Percentiles rank a stretch among this genome's conserved stretches.
Conservation (phyloP, 768 basidiomycete genomes). For the Royoungia palumana region DNA sequence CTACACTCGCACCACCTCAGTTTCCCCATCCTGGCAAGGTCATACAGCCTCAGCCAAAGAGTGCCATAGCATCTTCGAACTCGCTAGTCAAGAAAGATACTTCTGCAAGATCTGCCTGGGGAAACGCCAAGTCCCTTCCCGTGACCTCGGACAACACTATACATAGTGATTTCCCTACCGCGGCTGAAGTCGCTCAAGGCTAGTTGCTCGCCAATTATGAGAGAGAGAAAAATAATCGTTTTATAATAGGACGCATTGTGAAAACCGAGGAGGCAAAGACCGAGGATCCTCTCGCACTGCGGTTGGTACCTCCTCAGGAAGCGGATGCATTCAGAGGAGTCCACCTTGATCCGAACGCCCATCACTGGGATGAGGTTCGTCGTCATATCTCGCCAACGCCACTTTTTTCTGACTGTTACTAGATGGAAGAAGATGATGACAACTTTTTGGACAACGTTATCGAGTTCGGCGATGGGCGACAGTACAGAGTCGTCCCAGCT, state of each 20-base stretch:
- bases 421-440: conserved; percentile 93
- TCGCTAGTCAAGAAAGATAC: conserved; percentile 33
- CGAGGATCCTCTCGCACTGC: conserved; percentile 46
- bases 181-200: conserved; percentile 92
- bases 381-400: conserved; percentile 5
- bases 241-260: conserved; percentile 18
- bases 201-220: conserved; percentile 23
- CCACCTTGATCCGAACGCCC: conserved; percentile 88
- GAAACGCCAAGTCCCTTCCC: conserved; percentile 46
- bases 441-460: conserved; percentile 86
- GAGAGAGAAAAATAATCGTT: conserved; percentile 9
- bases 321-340: conserved; percentile 94
- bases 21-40: conserved; percentile 60
- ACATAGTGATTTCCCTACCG: conserved; percentile 87
- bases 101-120: conserved; percentile 65
- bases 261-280: conserved; percentile 41
- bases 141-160: conserved; percentile 38
- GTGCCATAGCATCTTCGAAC: conserved; percentile 31
- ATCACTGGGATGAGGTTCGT: conserved; percentile 97
- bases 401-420: conserved; percentile 6
- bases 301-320: conserved; percentile 70
- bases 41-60: conserved; percentile 60
- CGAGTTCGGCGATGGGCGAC: conserved; percentile 93
- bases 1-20: conserved; percentile 42
- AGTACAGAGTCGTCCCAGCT: conserved; percentile 74